A percentile compares a stretch with the other conserved stretches of the same genome.
Conservation (phyloP, 768 basidiomycete species). For the Tulasnella sp. region DNA sequence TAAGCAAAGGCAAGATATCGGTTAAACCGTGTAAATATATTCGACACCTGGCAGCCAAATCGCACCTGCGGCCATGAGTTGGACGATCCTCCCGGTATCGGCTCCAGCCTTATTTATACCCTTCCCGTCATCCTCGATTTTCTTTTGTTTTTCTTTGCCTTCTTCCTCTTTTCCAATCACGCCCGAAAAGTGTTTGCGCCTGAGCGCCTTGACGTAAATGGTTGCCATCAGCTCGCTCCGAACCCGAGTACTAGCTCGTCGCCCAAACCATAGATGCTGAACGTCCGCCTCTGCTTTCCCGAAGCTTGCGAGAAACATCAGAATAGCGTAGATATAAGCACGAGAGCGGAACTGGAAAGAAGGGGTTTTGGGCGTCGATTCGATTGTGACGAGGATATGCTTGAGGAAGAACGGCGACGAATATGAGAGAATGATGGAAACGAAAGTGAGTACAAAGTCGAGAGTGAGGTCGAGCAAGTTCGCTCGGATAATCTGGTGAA, state of each 20-base stretch:
- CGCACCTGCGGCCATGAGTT: conserved; percentile 62
- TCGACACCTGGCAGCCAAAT: not conserved
- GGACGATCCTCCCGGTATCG: conserved; percentile 85
- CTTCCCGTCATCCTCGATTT: conserved; percentile 29
- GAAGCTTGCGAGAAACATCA: conserved; percentile 62
- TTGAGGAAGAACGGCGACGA: conserved; percentile 76
- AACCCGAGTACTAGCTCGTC: conserved; percentile 67
- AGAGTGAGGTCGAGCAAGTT: conserved; percentile 50
- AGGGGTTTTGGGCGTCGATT: conserved; percentile 14
- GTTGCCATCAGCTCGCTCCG: conserved; percentile 76
- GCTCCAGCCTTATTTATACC: conserved; percentile 51
- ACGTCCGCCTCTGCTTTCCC: conserved; percentile 46
- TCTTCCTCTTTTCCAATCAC: conserved; percentile 50
- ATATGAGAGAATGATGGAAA: conserved; percentile 47
- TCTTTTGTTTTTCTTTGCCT: conserved; percentile 17
- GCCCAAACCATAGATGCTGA: conserved; percentile 56
- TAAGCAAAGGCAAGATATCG: not conserved
- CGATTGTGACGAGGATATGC: conserved; percentile 38
- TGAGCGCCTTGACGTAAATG: conserved; percentile 84
- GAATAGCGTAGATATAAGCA: conserved; percentile 75
- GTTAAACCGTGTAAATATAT: conserved; percentile 48
- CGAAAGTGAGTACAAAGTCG: conserved; percentile 62
- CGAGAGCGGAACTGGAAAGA: conserved; percentile 44
- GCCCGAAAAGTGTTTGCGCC: conserved; percentile 78
- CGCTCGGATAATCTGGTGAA: conserved; percentile 33